A percentile compares a stretch with the other conserved stretches of the same genome.
phyloP scores from a whole-genome alignment of 2,329 filamentous ascomycete species.

The Helicocarpus griseus region DNA sequence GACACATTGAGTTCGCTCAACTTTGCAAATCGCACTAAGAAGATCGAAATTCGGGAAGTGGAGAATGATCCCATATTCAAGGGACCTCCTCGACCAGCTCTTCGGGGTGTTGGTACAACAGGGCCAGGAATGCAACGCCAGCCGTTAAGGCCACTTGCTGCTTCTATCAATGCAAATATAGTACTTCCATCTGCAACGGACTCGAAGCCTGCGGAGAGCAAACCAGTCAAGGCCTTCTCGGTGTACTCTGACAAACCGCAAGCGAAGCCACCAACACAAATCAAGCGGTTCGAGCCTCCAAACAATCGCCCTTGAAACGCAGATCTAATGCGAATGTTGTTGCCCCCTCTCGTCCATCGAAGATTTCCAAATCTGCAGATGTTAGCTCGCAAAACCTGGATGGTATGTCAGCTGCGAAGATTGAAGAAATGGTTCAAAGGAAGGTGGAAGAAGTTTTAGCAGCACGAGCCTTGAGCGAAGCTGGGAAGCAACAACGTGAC shows the following conservation, averaged over 20 bases:
- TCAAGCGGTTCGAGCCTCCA: slow-evolving; percentile 26
- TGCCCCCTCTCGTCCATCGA: slow-evolving; percentile 36
- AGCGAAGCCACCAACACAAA: slow-evolving; percentile 35
- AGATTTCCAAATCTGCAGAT: slow-evolving; percentile 32
- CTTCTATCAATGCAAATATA: slow-evolving; percentile 63
- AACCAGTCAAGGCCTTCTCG: slow-evolving; percentile 72
- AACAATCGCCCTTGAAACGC: slow-evolving; percentile 34
- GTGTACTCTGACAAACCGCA: slow-evolving; percentile 67
- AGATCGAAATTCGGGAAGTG: slow-evolving; percentile 89
- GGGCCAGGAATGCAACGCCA: slow-evolving; percentile 51
- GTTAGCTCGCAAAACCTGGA: slow-evolving; percentile 25
- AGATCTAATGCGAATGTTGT: slow-evolving; percentile 23
- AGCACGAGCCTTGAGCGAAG: slow-evolving; percentile 56
- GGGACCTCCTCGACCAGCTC: slow-evolving; percentile 52
- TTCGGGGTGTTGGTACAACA: slow-evolving; percentile 27
- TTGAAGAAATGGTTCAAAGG: slow-evolving; percentile 85
- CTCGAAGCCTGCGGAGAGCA: slow-evolving; percentile 48
- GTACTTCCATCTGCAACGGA: slow-evolving; percentile 44
- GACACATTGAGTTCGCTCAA: slow-evolving; percentile 91
- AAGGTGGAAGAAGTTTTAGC: slow-evolving; percentile 86
- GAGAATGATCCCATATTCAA: slow-evolving; percentile 92
- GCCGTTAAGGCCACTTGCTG: slow-evolving; percentile 66
- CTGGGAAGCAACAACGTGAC: slow-evolving; percentile 27
- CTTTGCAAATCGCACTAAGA: slow-evolving; percentile 89
- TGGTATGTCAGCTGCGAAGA: slow-evolving; percentile 56